Conservation (phyloP, 371 early-diverging fungal genomes). For the Zychaea mexicana region DNA sequence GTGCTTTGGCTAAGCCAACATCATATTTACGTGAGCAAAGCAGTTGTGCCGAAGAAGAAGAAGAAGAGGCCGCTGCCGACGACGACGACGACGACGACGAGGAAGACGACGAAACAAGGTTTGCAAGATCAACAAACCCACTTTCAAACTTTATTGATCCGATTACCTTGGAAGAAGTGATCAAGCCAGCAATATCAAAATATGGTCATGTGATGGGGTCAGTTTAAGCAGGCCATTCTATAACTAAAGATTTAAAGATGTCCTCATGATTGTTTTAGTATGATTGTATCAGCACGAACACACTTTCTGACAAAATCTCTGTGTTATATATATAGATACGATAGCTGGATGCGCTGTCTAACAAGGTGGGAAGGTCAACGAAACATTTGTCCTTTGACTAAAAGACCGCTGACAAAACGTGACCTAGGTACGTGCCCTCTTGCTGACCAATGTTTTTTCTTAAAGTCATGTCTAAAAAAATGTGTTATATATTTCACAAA, state of each 20-base stretch:
- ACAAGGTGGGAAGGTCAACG: constrained; percentile 75
- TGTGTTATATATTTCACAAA: neutral
- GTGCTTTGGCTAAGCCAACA: too few relatives aligned
- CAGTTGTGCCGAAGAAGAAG: too few relatives aligned
- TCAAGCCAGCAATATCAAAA: constrained; percentile 94
- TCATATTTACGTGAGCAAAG: too few relatives aligned
- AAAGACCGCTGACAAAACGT: constrained; percentile 88
- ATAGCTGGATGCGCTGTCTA: constrained; percentile 92
- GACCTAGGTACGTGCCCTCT: constrained; percentile 65
- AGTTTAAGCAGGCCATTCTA: neutral
- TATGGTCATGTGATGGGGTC: constrained; percentile 95
- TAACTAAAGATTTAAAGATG: too few relatives aligned
- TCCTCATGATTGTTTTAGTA: too few relatives aligned
- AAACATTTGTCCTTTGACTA: constrained; percentile 93
- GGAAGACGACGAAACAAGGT: too few relatives aligned
- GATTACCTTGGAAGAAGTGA: constrained; percentile 88
- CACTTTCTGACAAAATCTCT: too few relatives aligned
- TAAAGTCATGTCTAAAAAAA: neutral
- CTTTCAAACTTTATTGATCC: constrained; percentile 92
- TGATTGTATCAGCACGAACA: too few relatives aligned
- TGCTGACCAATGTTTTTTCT: neutral
- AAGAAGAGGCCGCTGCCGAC: neutral
- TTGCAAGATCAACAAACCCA: constrained; percentile 63
- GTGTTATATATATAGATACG: constrained; percentile 62
- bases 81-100: neutral